phyloP scores from a whole-genome alignment of 2,329 filamentous ascomycete genomes.

The Nectriaceae sp. region DNA sequence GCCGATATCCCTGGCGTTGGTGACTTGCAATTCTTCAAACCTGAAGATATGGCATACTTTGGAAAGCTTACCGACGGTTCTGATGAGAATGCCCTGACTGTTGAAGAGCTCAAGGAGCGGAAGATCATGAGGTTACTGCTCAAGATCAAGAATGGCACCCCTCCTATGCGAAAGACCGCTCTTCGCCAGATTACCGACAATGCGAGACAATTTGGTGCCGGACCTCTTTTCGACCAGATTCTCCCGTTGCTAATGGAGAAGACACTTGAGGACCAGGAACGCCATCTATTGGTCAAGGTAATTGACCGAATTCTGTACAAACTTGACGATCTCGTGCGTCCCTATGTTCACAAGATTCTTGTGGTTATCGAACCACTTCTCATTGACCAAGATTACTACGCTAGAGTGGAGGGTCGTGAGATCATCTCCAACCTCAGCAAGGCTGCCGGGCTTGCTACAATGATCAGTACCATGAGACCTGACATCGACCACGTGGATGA shows the following conservation, averaged over 20 bases:
- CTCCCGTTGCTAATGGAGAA: constrained; percentile 97
- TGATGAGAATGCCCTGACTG: constrained; percentile 87
- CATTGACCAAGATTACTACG: constrained; percentile 99
- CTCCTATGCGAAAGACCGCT: constrained; percentile 97
- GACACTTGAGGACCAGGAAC: constrained; percentile 94
- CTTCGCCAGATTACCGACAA: constrained; percentile 97
- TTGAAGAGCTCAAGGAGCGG: constrained; percentile 94
- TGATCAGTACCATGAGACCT: constrained; percentile 99
- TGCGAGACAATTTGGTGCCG: constrained; percentile 91
- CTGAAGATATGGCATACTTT: constrained; percentile 98
- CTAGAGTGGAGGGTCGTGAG: constrained; percentile 94
- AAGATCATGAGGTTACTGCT: constrained; percentile 97
- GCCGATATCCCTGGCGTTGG: constrained; percentile 96
- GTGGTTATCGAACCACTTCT: constrained; percentile 99
- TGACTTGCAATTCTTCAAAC: constrained; percentile 96
- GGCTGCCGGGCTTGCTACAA: constrained; percentile 92
- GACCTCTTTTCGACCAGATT: constrained; percentile 95
- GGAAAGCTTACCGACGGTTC: constrained; percentile 94
- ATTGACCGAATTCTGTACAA: constrained; percentile 99
- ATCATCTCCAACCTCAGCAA: constrained; percentile 99
- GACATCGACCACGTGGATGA: constrained; percentile 99
- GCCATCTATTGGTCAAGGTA: constrained; percentile 97
- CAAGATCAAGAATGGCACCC: constrained; percentile 99
- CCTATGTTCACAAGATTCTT: constrained; percentile 96
- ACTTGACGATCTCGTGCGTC: constrained; percentile 91